Evolutionary conservation across 805 yeast genomes (phyloP), one percentile per base, ranked within the genome.

Genomic region (Maudiozyma serrabonitensis): DNA sequence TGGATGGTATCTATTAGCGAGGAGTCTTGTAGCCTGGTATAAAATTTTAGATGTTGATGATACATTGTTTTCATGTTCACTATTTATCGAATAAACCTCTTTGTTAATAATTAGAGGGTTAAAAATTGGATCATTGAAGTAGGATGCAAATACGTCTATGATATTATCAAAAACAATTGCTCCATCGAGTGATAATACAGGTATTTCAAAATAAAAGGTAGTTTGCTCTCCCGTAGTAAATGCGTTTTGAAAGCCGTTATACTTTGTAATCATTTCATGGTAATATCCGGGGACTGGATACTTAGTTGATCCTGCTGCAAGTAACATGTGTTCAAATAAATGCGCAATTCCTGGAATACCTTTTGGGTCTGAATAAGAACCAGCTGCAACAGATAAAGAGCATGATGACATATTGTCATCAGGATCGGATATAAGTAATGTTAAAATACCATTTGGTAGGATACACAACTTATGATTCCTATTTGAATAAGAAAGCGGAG

Each of bases 301-400:
- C 46, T 71, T 66, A 56, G 75, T 78, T 0, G 85, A 77, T 2
- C 83, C 85, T 49, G 74, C 71, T 12, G 68, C 60, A 34, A 78
- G 67, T 2, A 81, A 49, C 74, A 84, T 72, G 63, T 88, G 96
- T 60, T 88, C 96, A 57, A 95, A 84, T 50, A 87, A 75, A 69
- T 91, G 99, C 0, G 98, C 98, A 37, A 91, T 61, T 0, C 99
- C 99, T 0, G 80, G 80, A 1, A 84, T 56, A 4, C 73, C 74
- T 6, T 68, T 70, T 0, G 95, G 91, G 55, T 91, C 97, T 44
- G 81, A 73, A 58, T 81, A 82, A 1, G 95, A 81, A 8, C 99
- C 99, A 0, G 87, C 72, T 3, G 82, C 82, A 1, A 89, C 87
- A 38, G 87, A 78, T 6, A 91, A 58, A 1, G 95, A 80, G 18